Conservation (phyloP, 345 rosid genomes). For the Brassica nigra region DNA sequence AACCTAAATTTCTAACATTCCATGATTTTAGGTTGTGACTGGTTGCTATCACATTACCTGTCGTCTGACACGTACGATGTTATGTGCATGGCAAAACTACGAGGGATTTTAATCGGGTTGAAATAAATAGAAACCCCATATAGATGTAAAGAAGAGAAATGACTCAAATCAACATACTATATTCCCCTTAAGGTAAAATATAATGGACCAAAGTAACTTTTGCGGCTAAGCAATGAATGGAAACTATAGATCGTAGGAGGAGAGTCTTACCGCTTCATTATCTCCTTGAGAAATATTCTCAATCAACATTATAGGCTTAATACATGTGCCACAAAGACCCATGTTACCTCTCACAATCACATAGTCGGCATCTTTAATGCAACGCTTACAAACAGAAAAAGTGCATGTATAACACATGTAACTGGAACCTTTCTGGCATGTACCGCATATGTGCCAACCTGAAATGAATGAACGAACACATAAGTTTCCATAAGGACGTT, state of each 20-base stretch:
- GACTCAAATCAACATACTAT: slow-evolving; percentile 18
- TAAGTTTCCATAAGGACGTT: slow-evolving; percentile 1
- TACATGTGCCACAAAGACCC: slow-evolving; percentile 93
- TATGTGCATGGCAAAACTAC: slow-evolving; percentile 24
- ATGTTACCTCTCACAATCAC: slow-evolving; percentile 73
- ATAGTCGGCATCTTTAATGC: slow-evolving; percentile 86
- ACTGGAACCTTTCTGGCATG: slow-evolving; percentile 77
- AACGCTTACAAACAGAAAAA: slow-evolving; percentile 89
- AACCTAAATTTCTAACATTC: background rate
- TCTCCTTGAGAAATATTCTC: slow-evolving; percentile 61
- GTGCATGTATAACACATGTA: slow-evolving; percentile 97
- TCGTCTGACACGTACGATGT: background rate
- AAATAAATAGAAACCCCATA: slow-evolving; percentile 10
- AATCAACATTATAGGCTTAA: slow-evolving; percentile 83
- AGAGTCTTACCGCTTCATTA: slow-evolving; percentile 62
- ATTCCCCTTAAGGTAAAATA: slow-evolving; percentile 16
- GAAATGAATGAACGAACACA: slow-evolving; percentile 38
- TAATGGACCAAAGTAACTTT: background rate
- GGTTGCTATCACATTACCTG: slow-evolving; percentile 21
- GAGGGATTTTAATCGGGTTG: background rate
- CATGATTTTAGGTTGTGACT: slow-evolving; percentile 7
- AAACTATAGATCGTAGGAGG: slow-evolving; percentile 18
- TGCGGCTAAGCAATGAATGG: slow-evolving; percentile 3
- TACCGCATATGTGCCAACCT: slow-evolving; percentile 97
- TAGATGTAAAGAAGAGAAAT: slow-evolving; percentile 20